Conservation (phyloP, 2,329 filamentous ascomycete species). For the Calonectria pseudoturangicola region DNA sequence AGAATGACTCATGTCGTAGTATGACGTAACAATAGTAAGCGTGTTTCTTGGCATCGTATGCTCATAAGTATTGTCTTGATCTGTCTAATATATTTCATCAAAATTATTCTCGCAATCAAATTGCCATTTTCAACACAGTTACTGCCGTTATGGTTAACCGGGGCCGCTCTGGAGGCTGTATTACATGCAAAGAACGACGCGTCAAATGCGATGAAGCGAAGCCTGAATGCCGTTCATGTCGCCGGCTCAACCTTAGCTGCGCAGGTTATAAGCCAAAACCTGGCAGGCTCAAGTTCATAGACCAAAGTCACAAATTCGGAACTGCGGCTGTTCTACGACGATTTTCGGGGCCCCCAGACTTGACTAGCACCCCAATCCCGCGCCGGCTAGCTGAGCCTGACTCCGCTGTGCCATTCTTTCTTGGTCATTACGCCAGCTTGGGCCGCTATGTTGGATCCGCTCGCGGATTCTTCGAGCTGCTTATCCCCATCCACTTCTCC, state of each 20-base stretch:
- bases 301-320: neutral
- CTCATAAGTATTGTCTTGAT: neutral
- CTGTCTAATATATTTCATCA: neutral
- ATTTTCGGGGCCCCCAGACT: too few relatives aligned
- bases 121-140: neutral
- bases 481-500: conserved; percentile 23
- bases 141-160: conserved; percentile 38
- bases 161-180: conserved; percentile 38
- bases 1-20: neutral
- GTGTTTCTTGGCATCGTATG: neutral
- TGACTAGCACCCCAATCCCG: neutral
- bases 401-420: conserved; percentile 36
- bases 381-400: conserved; percentile 25
- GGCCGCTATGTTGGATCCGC: conserved; percentile 31
- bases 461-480: conserved; percentile 39
- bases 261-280: conserved; percentile 39
- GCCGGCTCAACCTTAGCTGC: conserved; percentile 20
- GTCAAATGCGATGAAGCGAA: conserved; percentile 43
- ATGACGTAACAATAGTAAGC: neutral
- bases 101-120: neutral
- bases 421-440: conserved; percentile 31
- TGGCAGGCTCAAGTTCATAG: conserved; percentile 30
- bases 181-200: conserved; percentile 41
- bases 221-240: conserved; percentile 27
- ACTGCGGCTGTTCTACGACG: neutral